Conservation (phyloP, 192 early-diverging fungal species). For the Coemansia sp. region DNA sequence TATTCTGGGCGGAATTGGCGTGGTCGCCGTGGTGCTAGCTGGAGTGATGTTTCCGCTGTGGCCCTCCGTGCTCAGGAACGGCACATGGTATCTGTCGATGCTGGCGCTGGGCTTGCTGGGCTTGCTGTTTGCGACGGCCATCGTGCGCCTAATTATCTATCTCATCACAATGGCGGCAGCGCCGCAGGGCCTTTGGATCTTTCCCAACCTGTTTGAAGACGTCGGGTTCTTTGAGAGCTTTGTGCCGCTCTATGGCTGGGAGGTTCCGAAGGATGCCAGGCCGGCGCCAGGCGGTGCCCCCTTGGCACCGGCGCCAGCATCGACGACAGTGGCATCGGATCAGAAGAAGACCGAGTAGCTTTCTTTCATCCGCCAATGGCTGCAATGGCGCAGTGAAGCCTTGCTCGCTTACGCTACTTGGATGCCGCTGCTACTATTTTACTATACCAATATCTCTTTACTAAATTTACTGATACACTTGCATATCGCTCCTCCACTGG, state of each 20-base stretch:
- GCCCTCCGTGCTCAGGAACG: conserved; percentile 79
- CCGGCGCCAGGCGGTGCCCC: conserved; percentile 7
- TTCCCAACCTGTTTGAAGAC: conserved; percentile 97
- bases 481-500: background rate
- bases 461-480: background rate
- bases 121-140: conserved; percentile 84
- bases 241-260: conserved; percentile 89
- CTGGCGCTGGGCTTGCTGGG: conserved; percentile 83
- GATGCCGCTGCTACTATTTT: background rate
- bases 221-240: conserved; percentile 94
- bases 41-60: conserved; percentile 99
- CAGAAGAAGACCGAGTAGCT: conserved; percentile 41
- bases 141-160: conserved; percentile 88
- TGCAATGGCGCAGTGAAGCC: background rate
- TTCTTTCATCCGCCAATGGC: background rate
- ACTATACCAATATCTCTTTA: background rate
- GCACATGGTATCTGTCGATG: conserved; percentile 91
- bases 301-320: background rate
- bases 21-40: conserved; percentile 81
- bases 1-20: conserved; percentile 76
- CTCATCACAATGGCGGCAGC: conserved; percentile 69
- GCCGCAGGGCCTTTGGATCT: conserved; percentile 92
- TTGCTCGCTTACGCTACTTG: background rate
- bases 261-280: conserved; percentile 59
- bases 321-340: conserved; percentile 1